Evolutionary conservation across 2,329 filamentous ascomycete species (phyloP).

Genomic region (Saccharata proteae): DNA sequence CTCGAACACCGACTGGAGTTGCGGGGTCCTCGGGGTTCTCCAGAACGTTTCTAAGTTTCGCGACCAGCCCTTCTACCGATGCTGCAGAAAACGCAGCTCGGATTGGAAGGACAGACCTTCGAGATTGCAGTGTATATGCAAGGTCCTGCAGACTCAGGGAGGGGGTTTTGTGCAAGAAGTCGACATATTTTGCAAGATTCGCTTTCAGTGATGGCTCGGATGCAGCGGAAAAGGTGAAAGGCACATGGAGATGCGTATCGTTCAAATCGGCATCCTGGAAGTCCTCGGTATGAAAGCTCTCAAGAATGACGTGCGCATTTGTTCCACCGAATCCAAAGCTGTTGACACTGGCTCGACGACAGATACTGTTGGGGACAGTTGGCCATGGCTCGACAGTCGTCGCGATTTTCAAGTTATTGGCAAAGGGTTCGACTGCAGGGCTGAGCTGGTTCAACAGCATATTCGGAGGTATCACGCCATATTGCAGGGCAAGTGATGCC

Average conservation of each 20-base stretch:
- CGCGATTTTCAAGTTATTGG: conserved; percentile 8
- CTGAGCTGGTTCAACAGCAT: conserved; percentile 19
- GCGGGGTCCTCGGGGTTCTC: background rate
- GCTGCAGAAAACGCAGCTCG: conserved; percentile 2
- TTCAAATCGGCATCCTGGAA: background rate
- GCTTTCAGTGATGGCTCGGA: conserved; percentile 4
- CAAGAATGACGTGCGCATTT: conserved; percentile 10
- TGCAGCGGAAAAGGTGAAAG: conserved; percentile 10
- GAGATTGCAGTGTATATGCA: conserved; percentile 11
- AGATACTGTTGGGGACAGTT: background rate
- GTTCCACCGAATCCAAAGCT: conserved; percentile 11
- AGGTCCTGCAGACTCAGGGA: conserved; percentile 6
- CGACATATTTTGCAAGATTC: conserved; percentile 1
- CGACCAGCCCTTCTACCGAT: background rate
- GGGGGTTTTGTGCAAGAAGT: conserved; percentile 3
- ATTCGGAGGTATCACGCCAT: conserved; percentile 20
- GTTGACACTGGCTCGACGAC: conserved; percentile 10
- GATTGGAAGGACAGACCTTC: conserved; percentile 9
- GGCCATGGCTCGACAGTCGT: conserved; percentile 10
- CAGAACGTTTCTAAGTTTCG: conserved; percentile 2
- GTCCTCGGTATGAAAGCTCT: conserved; percentile 1
- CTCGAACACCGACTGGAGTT: conserved; percentile 1
- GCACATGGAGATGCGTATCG: conserved; percentile 1
- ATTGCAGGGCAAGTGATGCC: conserved; percentile 22
- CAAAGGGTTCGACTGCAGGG: conserved; percentile 13